phyloP scores from a whole-genome alignment of 768 basidiomycete species.

The Pleurotus platypus region DNA sequence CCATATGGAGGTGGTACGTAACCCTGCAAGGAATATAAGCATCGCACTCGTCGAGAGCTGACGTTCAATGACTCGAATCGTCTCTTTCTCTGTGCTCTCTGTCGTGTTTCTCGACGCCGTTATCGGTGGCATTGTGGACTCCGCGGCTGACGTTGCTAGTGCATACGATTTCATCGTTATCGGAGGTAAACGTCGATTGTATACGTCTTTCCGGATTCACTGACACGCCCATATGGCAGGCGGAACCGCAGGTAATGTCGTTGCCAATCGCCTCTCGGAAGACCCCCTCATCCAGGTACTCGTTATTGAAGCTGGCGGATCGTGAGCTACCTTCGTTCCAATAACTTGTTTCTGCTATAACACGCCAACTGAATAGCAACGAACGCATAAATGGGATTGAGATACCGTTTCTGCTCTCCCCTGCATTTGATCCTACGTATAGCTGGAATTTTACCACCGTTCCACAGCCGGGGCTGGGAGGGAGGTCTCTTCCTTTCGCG shows the following conservation, averaged over 20 bases:
- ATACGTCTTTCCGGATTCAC: background rate
- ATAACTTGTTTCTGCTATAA: background rate
- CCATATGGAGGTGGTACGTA: background rate
- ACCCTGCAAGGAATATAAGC: background rate
- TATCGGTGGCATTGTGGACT: background rate
- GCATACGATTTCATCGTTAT: background rate
- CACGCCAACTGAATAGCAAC: background rate
- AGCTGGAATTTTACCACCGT: constrained; percentile 19
- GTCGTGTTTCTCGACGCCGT: no score
- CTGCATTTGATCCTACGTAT: background rate
- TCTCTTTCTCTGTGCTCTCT: background rate
- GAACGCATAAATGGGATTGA: background rate
- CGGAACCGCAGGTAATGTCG: constrained; percentile 5
- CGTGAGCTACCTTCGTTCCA: background rate
- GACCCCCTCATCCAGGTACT: background rate
- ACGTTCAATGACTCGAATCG: background rate
- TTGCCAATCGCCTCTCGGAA: constrained; percentile 6
- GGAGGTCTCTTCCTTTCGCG: constrained; percentile 11
- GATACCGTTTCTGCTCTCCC: constrained; percentile 2
- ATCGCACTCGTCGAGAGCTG: background rate
- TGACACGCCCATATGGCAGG: background rate
- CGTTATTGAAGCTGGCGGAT: constrained; percentile 4
- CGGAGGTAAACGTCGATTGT: background rate
- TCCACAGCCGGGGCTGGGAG: constrained; percentile 15
- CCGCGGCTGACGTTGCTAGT: background rate